Evolutionary conservation across 371 early-diverging fungal genomes (phyloP), one percentile per base, ranked within the genome.

Genomic region (Lichtheimia corymbifera): DNA sequence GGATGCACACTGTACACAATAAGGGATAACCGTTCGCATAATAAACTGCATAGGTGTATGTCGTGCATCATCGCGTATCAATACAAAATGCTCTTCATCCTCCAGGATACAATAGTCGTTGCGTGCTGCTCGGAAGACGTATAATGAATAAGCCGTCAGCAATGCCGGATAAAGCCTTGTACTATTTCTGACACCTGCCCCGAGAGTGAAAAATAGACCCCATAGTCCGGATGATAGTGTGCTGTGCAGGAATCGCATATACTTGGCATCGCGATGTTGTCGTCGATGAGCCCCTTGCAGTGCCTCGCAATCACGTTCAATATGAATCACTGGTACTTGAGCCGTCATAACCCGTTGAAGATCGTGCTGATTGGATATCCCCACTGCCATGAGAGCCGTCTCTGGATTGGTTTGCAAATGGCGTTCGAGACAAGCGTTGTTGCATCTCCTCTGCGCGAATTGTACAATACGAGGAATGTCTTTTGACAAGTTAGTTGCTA

Each of bases 311-410:
- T 67, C 67, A 4, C 50, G 44, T 35, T 73, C 64, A 17, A 78
- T 58, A 30, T 78, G 79, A 30, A 78, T 70, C 5, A 75, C 58
- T 6, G 79, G 79, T 27, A 75, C 68, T 47, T 65, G 61, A 2
- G 50, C 41, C 13, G 50, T 25, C 27, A 71, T 61, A 7, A 64
- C 73, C 7, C 64, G 65, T 18, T 59, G 52, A 7, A 78, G 42
- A 28, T 75, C 72, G 52, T 71, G 68, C 7, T 68, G 72, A 47
- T 78, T 78, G 2, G 75, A 63, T 42, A 78, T 78, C 15, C 73
- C 76, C 9, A 73, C 62, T 6, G 71, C 73, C 3, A 78, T 27
- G 0, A 75, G 15, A 9, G 75, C 72, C 4, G 45, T 59, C 0
- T 52, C 30, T 1, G 63, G 66, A 11, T 64, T 17, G 0, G 22